Percentiles rank a stretch among this genome's conserved stretches.
phyloP scores from a whole-genome alignment of 2,329 filamentous ascomycete genomes.

The Fusarium heterosporum region DNA sequence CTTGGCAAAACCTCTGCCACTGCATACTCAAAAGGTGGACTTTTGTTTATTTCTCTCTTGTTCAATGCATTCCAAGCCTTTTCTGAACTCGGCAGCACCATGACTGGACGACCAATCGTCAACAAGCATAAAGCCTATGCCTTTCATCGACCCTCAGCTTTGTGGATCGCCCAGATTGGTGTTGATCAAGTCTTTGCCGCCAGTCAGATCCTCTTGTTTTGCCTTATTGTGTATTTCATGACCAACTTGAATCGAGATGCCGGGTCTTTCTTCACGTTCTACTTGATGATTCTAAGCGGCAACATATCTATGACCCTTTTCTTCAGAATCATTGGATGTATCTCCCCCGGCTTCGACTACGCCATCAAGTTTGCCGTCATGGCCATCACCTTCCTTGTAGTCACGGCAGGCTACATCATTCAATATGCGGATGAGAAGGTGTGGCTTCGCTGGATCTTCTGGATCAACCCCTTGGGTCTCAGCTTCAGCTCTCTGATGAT shows the following conservation, averaged over 20 bases:
- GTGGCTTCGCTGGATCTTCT: slow-evolving; percentile 85
- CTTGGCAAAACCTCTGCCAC: slow-evolving; percentile 74
- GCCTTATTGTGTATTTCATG: slow-evolving; percentile 84
- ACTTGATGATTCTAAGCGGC: slow-evolving; percentile 74
- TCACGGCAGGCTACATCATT: slow-evolving; percentile 86
- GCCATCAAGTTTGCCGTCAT: slow-evolving; percentile 86
- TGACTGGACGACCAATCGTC: slow-evolving; percentile 80
- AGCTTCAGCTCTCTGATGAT: slow-evolving; percentile 84
- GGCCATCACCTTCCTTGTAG: slow-evolving; percentile 80
- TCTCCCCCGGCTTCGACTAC: slow-evolving; percentile 85
- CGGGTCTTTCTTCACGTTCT: slow-evolving; percentile 83
- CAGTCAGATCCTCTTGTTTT: slow-evolving; percentile 77
- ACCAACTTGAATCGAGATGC: slow-evolving; percentile 74
- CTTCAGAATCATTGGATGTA: slow-evolving; percentile 79
- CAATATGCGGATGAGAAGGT: slow-evolving; percentile 80
- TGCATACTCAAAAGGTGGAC: slow-evolving; percentile 83
- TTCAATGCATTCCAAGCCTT: slow-evolving; percentile 93
- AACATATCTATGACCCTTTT: slow-evolving; percentile 82
- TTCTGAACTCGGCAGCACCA: slow-evolving; percentile 78
- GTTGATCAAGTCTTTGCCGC: slow-evolving; percentile 81
- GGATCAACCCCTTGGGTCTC: slow-evolving; percentile 79
- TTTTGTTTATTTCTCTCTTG: slow-evolving; percentile 81
- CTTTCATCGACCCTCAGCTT: slow-evolving; percentile 82
- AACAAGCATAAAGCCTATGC: slow-evolving; percentile 88
- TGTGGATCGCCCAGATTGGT: slow-evolving; percentile 86